These are phyloP conservation scores for Nakazawaea wyomingensis DNA, from an alignment of 805 yeast species.

Conservation along the genomic window DNA sequence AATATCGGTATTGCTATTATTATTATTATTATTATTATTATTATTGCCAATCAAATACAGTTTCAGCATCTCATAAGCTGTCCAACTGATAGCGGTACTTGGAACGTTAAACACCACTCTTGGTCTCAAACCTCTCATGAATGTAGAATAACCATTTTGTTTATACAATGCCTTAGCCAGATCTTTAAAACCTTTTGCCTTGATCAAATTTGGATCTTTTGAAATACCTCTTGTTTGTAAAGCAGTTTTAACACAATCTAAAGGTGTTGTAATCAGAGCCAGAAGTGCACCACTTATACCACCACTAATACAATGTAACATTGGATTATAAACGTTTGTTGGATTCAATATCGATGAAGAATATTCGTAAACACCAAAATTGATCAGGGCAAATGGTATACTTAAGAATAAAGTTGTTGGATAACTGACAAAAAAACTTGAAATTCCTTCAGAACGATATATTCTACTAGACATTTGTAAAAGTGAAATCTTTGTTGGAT, in stretches of 20 bases:
- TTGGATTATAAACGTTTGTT: slow-evolving; percentile 71
- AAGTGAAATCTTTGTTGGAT: slow-evolving; percentile 15
- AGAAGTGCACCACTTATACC: slow-evolving; percentile 93
- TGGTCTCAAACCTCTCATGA: slow-evolving; percentile 82
- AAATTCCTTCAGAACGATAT: slow-evolving; percentile 58
- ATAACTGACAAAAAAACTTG: slow-evolving; percentile 86
- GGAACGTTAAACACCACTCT: slow-evolving; percentile 92
- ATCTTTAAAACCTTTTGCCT: slow-evolving; percentile 59
- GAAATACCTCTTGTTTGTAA: slow-evolving; percentile 74
- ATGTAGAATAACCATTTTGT: slow-evolving; percentile 60
- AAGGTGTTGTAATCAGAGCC: slow-evolving; percentile 91
- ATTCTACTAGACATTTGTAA: slow-evolving; percentile 26
- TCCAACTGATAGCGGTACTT: slow-evolving; percentile 95
- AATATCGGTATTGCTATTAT: neutral
- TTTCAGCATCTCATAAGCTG: slow-evolving; percentile 96
- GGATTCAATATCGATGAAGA: slow-evolving; percentile 79
- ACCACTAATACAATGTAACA: slow-evolving; percentile 88
- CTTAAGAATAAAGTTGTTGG: slow-evolving; percentile 91
- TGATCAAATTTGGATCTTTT: slow-evolving; percentile 40
- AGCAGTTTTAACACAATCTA: slow-evolving; percentile 89
- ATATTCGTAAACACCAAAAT: slow-evolving; percentile 89
- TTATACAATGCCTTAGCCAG: slow-evolving; percentile 67
- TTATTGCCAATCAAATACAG: slow-evolving; percentile 39
- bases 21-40: neutral
- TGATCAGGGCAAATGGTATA: slow-evolving; percentile 91